Percentiles rank a stretch among this genome's conserved stretches.
phyloP scores from a whole-genome alignment of 2,329 filamentous ascomycete genomes.

The Aspergillus calidoustus region DNA sequence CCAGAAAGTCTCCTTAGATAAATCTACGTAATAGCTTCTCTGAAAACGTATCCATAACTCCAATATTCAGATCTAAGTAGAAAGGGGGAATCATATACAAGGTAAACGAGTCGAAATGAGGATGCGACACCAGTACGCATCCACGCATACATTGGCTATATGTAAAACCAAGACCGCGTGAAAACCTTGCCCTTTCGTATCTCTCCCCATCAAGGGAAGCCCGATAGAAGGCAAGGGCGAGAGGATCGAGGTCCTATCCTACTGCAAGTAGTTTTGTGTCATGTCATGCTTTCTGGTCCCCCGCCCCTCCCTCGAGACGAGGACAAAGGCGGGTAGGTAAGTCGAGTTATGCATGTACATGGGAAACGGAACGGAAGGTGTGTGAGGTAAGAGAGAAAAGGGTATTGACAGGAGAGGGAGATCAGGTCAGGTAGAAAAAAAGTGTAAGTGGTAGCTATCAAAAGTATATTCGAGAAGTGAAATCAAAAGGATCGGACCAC shows the following conservation, averaged over 20 bases:
- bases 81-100: neutral
- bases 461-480: slow-evolving; percentile 17
- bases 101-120: neutral
- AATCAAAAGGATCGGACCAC: slow-evolving; percentile 9
- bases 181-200: neutral
- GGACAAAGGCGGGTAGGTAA: neutral
- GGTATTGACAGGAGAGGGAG: slow-evolving; percentile 8
- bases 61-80: neutral
- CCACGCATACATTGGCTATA: slow-evolving; percentile 9
- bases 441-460: slow-evolving; percentile 13
- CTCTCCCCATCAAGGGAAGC: neutral
- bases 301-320: slow-evolving; percentile 2
- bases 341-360: slow-evolving; percentile 12
- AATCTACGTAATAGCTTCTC: neutral
- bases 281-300: neutral
- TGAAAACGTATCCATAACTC: neutral
- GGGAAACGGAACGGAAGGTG: neutral
- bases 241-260: neutral
- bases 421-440: neutral
- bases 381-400: neutral
- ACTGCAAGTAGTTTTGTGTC: slow-evolving; percentile 1
- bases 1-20: neutral
- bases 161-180: neutral
- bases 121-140: neutral
- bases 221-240: too few species aligned